Percentiles rank a stretch among this genome's conserved stretches.
Evolutionary conservation across 1,284 basidiomycete species (phyloP).

Genomic region (Tremellales sp.): DNA sequence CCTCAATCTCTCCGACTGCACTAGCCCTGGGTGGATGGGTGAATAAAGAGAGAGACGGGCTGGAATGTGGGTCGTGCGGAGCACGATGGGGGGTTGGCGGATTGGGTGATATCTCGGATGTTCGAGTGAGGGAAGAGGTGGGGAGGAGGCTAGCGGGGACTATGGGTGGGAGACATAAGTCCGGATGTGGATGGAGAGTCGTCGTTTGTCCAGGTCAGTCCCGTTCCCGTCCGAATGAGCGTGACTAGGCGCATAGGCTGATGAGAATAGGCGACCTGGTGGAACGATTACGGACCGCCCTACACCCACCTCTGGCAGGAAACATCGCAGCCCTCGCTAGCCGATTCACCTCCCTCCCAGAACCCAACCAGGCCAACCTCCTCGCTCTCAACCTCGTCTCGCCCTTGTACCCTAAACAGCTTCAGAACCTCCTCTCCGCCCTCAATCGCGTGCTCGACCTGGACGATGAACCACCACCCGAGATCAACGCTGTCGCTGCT

Average conservation of each 20-base stretch:
- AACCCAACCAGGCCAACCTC: not conserved
- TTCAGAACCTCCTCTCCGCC: not conserved
- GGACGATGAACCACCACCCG: constrained; percentile 1
- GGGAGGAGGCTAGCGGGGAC: constrained; percentile 17
- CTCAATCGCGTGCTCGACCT: not conserved
- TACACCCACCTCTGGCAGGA: constrained; percentile 23
- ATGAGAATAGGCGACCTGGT: constrained; percentile 21
- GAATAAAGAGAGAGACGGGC: constrained; percentile 10
- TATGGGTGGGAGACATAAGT: constrained; percentile 16
- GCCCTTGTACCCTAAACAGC: not conserved
- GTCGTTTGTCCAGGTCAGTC: constrained; percentile 18
- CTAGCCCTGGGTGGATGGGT: constrained; percentile 33
- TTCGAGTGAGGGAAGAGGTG: constrained; percentile 24
- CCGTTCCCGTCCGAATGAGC: no score
- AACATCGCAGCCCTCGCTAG: constrained; percentile 3
- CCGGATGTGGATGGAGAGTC: constrained; percentile 29
- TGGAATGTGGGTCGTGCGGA: constrained; percentile 23
- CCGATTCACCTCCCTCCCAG: not conserved
- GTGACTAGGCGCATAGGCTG: no score
- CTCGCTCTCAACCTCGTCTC: not conserved
- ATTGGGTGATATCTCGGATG: constrained; percentile 18
- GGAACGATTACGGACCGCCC: constrained; percentile 12
- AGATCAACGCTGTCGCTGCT: constrained; percentile 14
- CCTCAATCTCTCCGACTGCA: constrained; percentile 12
- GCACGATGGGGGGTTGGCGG: constrained; percentile 12